Evolutionary conservation across 1,284 basidiomycete genomes (phyloP), one percentile per base, ranked within the genome.

Genomic region (Pyrrhoderma lamaoense): DNA sequence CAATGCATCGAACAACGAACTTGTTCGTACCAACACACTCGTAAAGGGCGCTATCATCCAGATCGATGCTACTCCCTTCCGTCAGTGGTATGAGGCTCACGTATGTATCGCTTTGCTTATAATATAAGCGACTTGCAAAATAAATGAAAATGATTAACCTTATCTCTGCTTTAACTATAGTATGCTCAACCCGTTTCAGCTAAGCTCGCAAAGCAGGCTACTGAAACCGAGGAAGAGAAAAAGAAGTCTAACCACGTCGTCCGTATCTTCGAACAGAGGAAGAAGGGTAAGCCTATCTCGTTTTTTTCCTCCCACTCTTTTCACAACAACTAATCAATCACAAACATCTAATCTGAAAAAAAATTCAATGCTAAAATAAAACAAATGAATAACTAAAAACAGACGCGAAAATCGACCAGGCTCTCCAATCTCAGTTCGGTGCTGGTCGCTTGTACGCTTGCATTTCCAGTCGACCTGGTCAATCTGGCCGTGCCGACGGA

Each of bases 1-100:
- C 82, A 97, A 97, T 71, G 82, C 94, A 45, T 93, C 93, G 59
- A 97, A 97, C 84, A 97, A 97, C 75, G 93, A 97, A 75, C 82
- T 97, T 65, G 93, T 97, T 67, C 90, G 93, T 67, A 97, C 93
- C 63, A 96, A 97, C 78, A 97, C 93, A 56, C 84, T 97, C 55
- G 93, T 97, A 67, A 96, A 94, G 79, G 78, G 83, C 59, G 88
- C 88, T 60, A 88, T 97, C 72, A 90, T 97, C 71, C 93, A 96
- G 70, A 70, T 97, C 65, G 93, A 97, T 75, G 93, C 93, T 58
- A 85, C 93, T 45, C 94, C 93, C 60, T 97, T 96, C 89, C 83
- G 93, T 62, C 93, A 95, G 74, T 97, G 93, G 93, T 97, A 96
- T 69, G 93, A 97, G 75, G 74, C 90, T 40, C 93, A 96, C 74